Evolutionary conservation across 179 eudicot genomes (phyloP).

Genomic region (Heliamphora pulchella): DNA sequence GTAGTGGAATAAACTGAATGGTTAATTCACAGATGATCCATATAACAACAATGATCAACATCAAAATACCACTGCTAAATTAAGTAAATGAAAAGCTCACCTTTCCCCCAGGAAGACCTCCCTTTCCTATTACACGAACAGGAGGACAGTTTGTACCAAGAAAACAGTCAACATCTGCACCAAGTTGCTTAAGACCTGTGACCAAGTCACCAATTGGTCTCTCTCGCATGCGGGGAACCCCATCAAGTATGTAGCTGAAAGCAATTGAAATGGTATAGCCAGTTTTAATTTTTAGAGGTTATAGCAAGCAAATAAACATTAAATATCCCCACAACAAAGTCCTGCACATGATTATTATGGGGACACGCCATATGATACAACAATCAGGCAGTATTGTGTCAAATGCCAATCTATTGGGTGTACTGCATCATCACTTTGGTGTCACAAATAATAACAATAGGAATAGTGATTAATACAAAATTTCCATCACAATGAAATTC

Average conservation of each 20-base stretch:
- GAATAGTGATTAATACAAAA: neutral
- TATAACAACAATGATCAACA: neutral
- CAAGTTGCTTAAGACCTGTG: conserved; percentile 89
- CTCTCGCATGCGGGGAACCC: conserved; percentile 98
- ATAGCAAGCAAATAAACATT: neutral
- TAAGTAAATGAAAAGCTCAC: conserved; percentile 21
- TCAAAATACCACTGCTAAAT: conserved; percentile 1
- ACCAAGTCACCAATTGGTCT: conserved; percentile 98
- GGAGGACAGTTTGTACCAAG: conserved; percentile 96
- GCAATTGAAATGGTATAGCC: conserved; percentile 14
- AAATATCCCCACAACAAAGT: neutral
- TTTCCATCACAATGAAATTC: neutral
- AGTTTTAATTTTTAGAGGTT: neutral
- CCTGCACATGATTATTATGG: neutral
- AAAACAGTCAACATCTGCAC: conserved; percentile 88
- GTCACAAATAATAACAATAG: neutral
- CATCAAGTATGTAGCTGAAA: conserved; percentile 83
- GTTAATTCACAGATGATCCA: neutral
- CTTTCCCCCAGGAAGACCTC: conserved; percentile 74
- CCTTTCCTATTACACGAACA: conserved; percentile 76
- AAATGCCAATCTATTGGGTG: neutral
- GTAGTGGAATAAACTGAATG: neutral
- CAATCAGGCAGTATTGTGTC: neutral
- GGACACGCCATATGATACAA: neutral
- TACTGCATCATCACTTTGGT: neutral